Base-by-base conservation (phyloP, 345 rosid genomes). In the Linum usitatissimum region DNA sequence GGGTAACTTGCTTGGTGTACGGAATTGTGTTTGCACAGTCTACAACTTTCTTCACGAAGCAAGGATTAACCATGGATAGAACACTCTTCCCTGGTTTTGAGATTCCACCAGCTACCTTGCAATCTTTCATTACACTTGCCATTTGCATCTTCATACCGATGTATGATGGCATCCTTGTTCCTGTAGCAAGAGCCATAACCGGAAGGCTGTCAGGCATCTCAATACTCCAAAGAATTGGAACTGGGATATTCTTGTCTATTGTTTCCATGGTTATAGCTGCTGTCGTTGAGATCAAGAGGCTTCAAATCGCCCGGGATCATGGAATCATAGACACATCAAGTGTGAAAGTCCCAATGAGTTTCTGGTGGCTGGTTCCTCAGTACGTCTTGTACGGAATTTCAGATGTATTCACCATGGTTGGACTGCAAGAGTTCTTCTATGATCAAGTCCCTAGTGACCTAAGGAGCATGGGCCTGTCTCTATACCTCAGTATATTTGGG, bases 191-290 rank as follows among this genome's bases (percentile, higher is more conserved):
- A 55, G 9, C 64, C 19, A 20, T 71, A 48, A 71, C 75, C 0
- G 7, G 64, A 30, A 66, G 66, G 63, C 61, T 61, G 9, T 53
- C 68, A 21, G 71, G 75, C 34, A 63, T 67, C 14, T 51, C 71
- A 53, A 71, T 67, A 68, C 75, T 71, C 54, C 71, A 71, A n/a
- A 71, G 71, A 60, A 67, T 67, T 1, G 75, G 75, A 66, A 53
- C 57, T 30, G 71, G 71, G 15, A 30, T 71, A 10, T 12, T 66
- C 54, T 10, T 71, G 58, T 62, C 75, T 14, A 40, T 34, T 6
- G 17, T 67, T 6, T 63, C 67, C 30, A 63, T 67, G 71, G 39
- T 7, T 28, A 30, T 59, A 57, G 70, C 59, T 14, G 59, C 59
- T 4, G 20, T 55, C 0, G 30, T 55, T 2, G 59, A 55, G 59